Percentiles rank a stretch among this genome's conserved stretches.
Evolutionary conservation across 768 basidiomycete species (phyloP).

Genomic region (Auricularia heimuer): DNA sequence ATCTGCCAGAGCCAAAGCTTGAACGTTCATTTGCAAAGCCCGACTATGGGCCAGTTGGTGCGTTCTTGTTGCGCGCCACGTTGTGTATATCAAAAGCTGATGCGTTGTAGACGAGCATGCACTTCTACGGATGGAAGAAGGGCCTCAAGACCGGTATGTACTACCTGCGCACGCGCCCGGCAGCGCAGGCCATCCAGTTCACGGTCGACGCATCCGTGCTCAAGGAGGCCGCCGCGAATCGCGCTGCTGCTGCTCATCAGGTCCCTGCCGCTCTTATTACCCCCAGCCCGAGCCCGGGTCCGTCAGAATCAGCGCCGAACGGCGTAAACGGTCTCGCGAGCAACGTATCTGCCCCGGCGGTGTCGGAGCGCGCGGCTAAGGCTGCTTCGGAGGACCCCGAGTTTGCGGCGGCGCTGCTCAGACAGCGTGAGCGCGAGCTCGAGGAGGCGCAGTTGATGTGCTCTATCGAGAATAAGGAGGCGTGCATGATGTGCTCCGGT

Average conservation of each 20-base stretch:
- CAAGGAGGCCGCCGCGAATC: conserved; percentile 36
- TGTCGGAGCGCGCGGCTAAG: conserved; percentile 40
- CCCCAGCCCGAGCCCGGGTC: conserved; percentile 24
- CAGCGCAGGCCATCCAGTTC: conserved; percentile 95
- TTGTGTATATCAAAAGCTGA: conserved; percentile 7
- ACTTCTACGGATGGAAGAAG: conserved; percentile 99
- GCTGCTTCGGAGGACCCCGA: conserved; percentile 60
- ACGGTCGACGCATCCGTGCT: conserved; percentile 81
- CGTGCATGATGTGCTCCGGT: conserved; percentile 80
- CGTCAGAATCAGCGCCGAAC: conserved; percentile 20
- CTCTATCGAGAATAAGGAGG: conserved; percentile 89
- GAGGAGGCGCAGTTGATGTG: conserved; percentile 78
- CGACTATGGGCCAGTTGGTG: conserved; percentile 75
- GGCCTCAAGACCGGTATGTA: conserved; percentile 99
- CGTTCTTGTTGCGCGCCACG: conserved; percentile 18
- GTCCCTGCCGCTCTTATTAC: neutral
- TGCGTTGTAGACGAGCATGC: conserved; percentile 61
- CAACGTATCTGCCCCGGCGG: conserved; percentile 1
- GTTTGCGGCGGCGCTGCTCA: conserved; percentile 66
- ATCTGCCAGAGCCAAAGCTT: conserved; percentile 94
- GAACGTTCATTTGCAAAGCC: conserved; percentile 86
- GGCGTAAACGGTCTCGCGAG: neutral
- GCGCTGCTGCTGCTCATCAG: conserved; percentile 2
- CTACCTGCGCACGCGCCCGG: conserved; percentile 84
- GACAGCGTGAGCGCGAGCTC: conserved; percentile 57